A percentile compares a stretch with the other conserved stretches of the same genome.
Evolutionary conservation across 495 filamentous ascomycete genomes (phyloP).

Genomic region (Aspergillus avenaceus): DNA sequence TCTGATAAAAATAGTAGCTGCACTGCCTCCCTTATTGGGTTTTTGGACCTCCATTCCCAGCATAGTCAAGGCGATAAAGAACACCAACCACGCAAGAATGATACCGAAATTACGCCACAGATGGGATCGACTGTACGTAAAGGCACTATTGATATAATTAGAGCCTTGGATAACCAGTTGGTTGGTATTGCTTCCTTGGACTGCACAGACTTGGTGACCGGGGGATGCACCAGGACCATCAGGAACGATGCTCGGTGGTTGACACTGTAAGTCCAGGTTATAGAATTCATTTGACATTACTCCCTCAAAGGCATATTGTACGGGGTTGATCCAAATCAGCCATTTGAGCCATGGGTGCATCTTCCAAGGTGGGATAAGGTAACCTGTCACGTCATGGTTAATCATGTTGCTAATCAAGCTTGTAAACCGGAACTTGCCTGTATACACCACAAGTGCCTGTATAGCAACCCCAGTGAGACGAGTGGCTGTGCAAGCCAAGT

Average conservation of each 20-base stretch:
- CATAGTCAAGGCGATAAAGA: slow-evolving; percentile 53
- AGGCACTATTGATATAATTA: slow-evolving; percentile 50
- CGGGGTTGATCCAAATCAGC: slow-evolving; percentile 71
- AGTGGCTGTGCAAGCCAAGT: slow-evolving; percentile 41
- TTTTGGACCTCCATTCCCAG: slow-evolving; percentile 66
- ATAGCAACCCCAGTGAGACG: slow-evolving; percentile 61
- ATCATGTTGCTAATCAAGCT: too few relatives aligned
- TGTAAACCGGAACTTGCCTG: slow-evolving; percentile 35
- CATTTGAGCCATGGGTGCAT: slow-evolving; percentile 83
- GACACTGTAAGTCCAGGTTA: slow-evolving; percentile 42
- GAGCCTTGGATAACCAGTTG: slow-evolving; percentile 47
- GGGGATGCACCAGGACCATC: slow-evolving; percentile 54
- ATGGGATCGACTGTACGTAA: slow-evolving; percentile 51
- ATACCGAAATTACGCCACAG: slow-evolving; percentile 63
- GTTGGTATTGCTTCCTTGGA: slow-evolving; percentile 52
- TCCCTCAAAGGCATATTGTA: slow-evolving; percentile 70
- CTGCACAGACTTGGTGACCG: slow-evolving; percentile 56
- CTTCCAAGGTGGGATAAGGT: slow-evolving; percentile 63
- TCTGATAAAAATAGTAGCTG: slow-evolving; percentile 65
- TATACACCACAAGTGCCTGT: slow-evolving; percentile 68
- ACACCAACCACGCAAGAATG: slow-evolving; percentile 51
- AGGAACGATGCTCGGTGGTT: slow-evolving; percentile 55
- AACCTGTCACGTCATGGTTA: too few relatives aligned
- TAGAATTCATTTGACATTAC: slow-evolving; percentile 59
- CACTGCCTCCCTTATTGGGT: slow-evolving; percentile 66